Base-by-base conservation (phyloP, 495 filamentous ascomycete species). In the Podospora conica region DNA sequence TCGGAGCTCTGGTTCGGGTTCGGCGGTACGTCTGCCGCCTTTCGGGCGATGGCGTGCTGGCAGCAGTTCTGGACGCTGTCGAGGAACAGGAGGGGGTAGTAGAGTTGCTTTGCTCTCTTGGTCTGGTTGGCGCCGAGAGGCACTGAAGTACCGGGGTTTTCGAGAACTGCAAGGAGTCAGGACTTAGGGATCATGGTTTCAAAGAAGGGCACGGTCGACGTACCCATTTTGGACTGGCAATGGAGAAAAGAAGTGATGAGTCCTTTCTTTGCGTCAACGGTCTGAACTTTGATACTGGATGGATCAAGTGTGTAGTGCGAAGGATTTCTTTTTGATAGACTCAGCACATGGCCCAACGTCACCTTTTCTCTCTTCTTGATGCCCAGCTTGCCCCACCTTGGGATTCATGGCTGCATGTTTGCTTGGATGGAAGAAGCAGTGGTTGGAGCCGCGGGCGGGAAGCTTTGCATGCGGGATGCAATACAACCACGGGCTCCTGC, bases 1-100 rank as follows among this genome's bases (percentile, higher is more conserved):
- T 71, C 55, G 21, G 70, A 56, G 20, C 24, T 12, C 54, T 63
- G 61, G 22, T 55, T 63, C 12, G 61, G 61, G 53, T 63, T 63
- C 28, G 40, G 40, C 12, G 61, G 53, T 4, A 48, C 61, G 15
- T 63, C 61, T 23, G 61, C 53, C 9, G 23, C 61, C 61, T 29
- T 55, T 2, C 12, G 61, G 24, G n/a, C 40, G 23, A 21, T 15
- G 18, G 33, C 33, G 9, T 53, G 40, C 21, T 53, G 53, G 61
- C 53, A 63, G 21, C n/a, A 25, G 18, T 63, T 18, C 9, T 63
- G 61, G n/a, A 63, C 28, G 24, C 40, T 55, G 25, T 55, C 61
- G 7, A 54, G 18, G 21, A 55, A 48, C 6, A 63, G 9, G 7
- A 63, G 61, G 24, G 61, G 61, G 12, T 40, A 48, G 48, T 54